phyloP scores from a whole-genome alignment of 768 basidiomycete species.

The Ramaria sp. region DNA sequence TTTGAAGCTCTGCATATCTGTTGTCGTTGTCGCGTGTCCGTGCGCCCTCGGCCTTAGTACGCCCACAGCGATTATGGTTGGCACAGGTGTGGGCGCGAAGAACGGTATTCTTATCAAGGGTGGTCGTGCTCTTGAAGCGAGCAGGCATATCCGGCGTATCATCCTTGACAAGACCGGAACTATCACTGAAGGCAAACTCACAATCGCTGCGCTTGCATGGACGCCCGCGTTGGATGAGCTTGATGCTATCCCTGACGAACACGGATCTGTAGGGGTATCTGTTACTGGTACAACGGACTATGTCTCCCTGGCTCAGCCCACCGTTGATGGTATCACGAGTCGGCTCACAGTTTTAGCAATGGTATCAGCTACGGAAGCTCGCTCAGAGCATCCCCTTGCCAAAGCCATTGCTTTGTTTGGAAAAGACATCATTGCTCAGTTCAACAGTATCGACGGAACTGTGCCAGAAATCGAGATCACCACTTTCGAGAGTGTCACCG shows the following conservation, averaged over 20 bases:
- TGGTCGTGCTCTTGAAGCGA: conserved; percentile 87
- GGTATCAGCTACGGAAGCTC: conserved; percentile 77
- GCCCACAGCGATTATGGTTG: conserved; percentile 98
- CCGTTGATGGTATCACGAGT: conserved; percentile 51
- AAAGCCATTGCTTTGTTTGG: conserved; percentile 84
- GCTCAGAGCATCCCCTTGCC: conserved; percentile 94
- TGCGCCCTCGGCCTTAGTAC: conserved; percentile 95
- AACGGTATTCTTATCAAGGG: conserved; percentile 99
- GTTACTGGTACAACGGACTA: conserved; percentile 15
- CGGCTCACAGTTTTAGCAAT: conserved; percentile 62
- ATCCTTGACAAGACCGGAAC: conserved; percentile 98
- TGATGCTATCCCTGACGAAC: conserved; percentile 11
- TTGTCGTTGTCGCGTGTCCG: conserved; percentile 96
- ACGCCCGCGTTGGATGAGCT: conserved; percentile 29
- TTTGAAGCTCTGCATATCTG: conserved; percentile 93
- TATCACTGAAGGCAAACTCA: conserved; percentile 89
- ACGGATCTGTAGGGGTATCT: conserved; percentile 7
- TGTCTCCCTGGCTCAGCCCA: conserved; percentile 12
- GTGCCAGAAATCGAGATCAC: conserved; percentile 47
- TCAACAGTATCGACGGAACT: conserved; percentile 19
- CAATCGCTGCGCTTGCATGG: conserved; percentile 72
- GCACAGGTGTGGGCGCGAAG: conserved; percentile 91
- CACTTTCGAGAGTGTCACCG: conserved; percentile 80
- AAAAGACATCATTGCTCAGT: conserved; percentile 41
- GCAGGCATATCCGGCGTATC: conserved; percentile 68